phyloP scores from a whole-genome alignment of 2,329 filamentous ascomycete genomes.

The Exophiala alcalophila region DNA sequence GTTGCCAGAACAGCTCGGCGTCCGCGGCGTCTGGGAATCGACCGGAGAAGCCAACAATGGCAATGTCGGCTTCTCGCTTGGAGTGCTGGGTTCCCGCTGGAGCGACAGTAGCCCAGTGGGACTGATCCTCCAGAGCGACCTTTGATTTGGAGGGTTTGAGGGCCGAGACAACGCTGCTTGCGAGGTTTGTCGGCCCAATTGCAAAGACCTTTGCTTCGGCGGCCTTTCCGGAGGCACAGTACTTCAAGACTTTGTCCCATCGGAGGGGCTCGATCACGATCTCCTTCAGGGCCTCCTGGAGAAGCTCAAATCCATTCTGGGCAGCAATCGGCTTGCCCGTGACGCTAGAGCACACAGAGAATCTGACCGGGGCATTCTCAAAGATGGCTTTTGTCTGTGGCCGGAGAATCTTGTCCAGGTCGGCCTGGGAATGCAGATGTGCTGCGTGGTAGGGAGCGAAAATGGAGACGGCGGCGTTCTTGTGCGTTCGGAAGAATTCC shows the following conservation, averaged over 20 bases:
- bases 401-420: conserved; percentile 52
- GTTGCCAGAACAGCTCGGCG: conserved; percentile 70
- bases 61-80: conserved; percentile 65
- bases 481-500: conserved; percentile 48
- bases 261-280: conserved; percentile 40
- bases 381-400: conserved; percentile 35
- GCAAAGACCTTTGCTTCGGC: conserved; percentile 43
- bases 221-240: conserved; percentile 27
- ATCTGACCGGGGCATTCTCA: conserved; percentile 32
- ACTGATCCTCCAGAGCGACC: conserved; percentile 36
- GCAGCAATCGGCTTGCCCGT: conserved; percentile 35
- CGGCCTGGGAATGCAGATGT: conserved; percentile 52
- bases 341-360: conserved; percentile 40
- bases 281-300: conserved; percentile 38
- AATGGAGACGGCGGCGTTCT: conserved; percentile 54
- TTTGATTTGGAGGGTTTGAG: conserved; percentile 42
- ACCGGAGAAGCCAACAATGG: conserved; percentile 80
- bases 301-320: conserved; percentile 34
- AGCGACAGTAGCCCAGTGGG: conserved; percentile 40
- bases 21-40: conserved; percentile 71
- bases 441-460: conserved; percentile 59
- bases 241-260: conserved; percentile 42
- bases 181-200: conserved; percentile 53
- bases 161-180: conserved; percentile 54
- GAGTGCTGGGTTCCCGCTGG: conserved; percentile 33